These are phyloP conservation scores for Tylopilus sp. DNA, from an alignment of 768 basidiomycete genomes.

Conservation along the genomic window DNA sequence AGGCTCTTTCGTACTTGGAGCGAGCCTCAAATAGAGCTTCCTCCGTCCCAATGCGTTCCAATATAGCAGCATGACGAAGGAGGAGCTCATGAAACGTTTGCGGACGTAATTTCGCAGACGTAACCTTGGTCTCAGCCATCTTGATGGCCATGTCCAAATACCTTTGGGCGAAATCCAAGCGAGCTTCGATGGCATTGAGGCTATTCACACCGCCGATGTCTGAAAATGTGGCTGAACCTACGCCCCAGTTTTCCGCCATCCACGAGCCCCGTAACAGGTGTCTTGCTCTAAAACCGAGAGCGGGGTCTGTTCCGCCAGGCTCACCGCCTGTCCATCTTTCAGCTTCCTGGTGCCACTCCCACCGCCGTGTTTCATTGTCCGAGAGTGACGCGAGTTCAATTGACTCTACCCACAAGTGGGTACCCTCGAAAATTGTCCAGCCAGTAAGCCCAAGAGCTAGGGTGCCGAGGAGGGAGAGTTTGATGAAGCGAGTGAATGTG, in stretches of 20 bases:
- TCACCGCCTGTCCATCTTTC: conserved; percentile 60
- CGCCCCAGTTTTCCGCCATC: conserved; percentile 67
- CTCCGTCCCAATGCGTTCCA: conserved; percentile 58
- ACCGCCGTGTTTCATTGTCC: conserved; percentile 52
- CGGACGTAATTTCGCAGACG: conserved; percentile 41
- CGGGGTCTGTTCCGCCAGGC: conserved; percentile 68
- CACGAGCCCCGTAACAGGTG: conserved; percentile 67
- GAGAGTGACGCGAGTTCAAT: conserved; percentile 42
- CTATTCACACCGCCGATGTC: conserved; percentile 34
- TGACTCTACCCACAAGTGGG: conserved; percentile 65
- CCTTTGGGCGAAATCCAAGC: conserved; percentile 49
- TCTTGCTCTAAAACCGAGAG: conserved; percentile 56
- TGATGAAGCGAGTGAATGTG: conserved; percentile 45
- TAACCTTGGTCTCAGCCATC: conserved; percentile 40
- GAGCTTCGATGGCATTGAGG: conserved; percentile 50
- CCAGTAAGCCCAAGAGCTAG: conserved; percentile 43
- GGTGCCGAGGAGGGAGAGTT: conserved; percentile 46
- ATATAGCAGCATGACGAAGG: conserved; percentile 47
- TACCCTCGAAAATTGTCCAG: conserved; percentile 47
- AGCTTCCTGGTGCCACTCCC: conserved; percentile 66
- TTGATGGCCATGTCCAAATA: conserved; percentile 50
- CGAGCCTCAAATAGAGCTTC: conserved; percentile 52
- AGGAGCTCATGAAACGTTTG: conserved; percentile 55
- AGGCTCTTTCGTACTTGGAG: conserved; percentile 54
- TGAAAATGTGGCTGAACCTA: conserved; percentile 38